A percentile compares a stretch with the other conserved stretches of the same genome.
Conservation (phyloP, 139 green algal species). For the Marvania coccoides region DNA sequence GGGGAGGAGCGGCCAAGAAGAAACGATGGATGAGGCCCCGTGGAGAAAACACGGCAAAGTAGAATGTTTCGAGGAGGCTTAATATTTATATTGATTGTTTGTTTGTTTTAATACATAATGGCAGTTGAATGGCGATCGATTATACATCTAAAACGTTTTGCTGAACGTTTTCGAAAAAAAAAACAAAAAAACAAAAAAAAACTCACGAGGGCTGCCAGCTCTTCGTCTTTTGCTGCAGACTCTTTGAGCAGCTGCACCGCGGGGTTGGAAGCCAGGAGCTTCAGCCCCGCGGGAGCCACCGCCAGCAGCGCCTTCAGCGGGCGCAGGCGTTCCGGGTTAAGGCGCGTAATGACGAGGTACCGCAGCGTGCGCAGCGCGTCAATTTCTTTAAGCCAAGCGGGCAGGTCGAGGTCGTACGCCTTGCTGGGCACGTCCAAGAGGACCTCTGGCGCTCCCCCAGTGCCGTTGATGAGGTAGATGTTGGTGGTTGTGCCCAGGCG, state of each 20-base stretch:
- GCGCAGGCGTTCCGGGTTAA: constrained; percentile 74
- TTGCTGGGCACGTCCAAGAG: constrained; percentile 78
- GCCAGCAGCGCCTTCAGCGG: constrained; percentile 60
- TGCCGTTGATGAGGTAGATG: constrained; percentile 67
- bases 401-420: constrained; percentile 56
- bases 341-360: constrained; percentile 76
- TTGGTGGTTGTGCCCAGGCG: constrained; percentile 85
- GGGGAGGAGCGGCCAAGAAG: too few species aligned
- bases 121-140: too few species aligned
- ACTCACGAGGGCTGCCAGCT: background rate
- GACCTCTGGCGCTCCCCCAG: constrained; percentile 8
- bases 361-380: constrained; percentile 29
- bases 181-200: too few species aligned
- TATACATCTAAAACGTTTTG: too few species aligned
- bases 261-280: constrained; percentile 76
- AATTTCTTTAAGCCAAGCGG: constrained; percentile 14
- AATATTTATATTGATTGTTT: too few species aligned
- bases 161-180: too few species aligned
- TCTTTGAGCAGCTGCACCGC: constrained; percentile 47
- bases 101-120: too few species aligned
- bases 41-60: too few species aligned
- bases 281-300: constrained; percentile 21
- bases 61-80: too few species aligned
- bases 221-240: background rate
- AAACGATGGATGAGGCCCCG: too few species aligned